Evolutionary conservation across 1,284 basidiomycete genomes (phyloP), one percentile per base, ranked within the genome.

Genomic region (Melampsora americana): DNA sequence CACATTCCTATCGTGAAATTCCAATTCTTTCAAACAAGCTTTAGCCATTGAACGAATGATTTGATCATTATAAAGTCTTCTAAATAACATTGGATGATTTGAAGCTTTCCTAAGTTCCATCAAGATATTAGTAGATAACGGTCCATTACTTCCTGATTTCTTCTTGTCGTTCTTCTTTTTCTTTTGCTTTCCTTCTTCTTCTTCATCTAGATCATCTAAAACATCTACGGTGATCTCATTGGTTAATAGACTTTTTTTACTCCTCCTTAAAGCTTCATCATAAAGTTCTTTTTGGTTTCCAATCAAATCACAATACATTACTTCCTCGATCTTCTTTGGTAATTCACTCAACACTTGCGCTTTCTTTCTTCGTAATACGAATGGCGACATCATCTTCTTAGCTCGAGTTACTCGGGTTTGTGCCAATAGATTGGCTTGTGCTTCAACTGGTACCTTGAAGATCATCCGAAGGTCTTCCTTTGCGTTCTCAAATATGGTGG

Each of bases 321-420:
- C 92, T 26, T 89, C 89, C 82, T 97, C 94, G 9, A 88, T 90
- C 85, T 99, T 99, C 78, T 90, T 89, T 0, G 95, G 94, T 23
- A 99, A 87, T 78, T 96, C 93, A 80, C 90, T 90, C 46, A 99
- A 86, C 0, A 99, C 95, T 88, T 95, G 82, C 78, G 94, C 92
- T 84, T 99, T 99, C 79, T 95, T 88, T 66, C 96, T 88, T 28
- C 96, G 90, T 26, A 99, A 87, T 35, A 99, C 95, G 82, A 99
- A 99, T 0, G 96, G 96, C 20, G 92, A 95, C 90, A 99, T 94
- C 94, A 99, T 97, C 83, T 92, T 93, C 85, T 98, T 96, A 5
- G 96, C 96, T 73, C 95, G 86, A 66, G 93, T 92, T 32, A 97
- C 91, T 64, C 95, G 89, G 82, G 94, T 90, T 81, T 92, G 89